A percentile compares a stretch with the other conserved stretches of the same genome.
phyloP scores from a whole-genome alignment of 2,329 filamentous ascomycete species.

The Calonectria fujianensis region DNA sequence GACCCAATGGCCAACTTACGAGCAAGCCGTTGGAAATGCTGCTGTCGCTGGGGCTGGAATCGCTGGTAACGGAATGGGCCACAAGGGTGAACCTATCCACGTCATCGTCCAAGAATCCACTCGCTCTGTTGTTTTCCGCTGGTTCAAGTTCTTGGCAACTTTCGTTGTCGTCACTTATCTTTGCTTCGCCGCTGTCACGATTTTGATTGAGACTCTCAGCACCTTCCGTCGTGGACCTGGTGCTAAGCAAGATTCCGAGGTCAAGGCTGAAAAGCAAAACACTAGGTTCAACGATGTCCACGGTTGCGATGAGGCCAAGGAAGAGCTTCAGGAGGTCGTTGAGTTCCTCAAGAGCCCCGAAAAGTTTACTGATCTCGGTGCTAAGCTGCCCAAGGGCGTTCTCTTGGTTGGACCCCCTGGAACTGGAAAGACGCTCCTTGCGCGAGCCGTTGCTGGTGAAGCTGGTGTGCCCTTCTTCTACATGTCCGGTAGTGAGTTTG shows the following conservation, averaged over 20 bases:
- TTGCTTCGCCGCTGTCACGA: constrained; percentile 84
- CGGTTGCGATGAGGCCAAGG: constrained; percentile 98
- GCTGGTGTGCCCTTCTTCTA: constrained; percentile 99
- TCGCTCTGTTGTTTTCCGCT: constrained; percentile 87
- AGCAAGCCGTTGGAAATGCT: constrained; percentile 57
- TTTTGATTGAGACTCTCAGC: constrained; percentile 88
- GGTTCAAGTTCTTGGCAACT: constrained; percentile 89
- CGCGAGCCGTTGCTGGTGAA: constrained; percentile 95
- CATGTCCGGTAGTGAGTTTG: constrained; percentile 99
- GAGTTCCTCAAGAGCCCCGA: constrained; percentile 97
- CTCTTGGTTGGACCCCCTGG: constrained; percentile 95
- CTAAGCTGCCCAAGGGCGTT: constrained; percentile 97
- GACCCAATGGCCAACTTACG: constrained; percentile 57
- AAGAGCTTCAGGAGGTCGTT: constrained; percentile 96
- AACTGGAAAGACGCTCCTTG: constrained; percentile 97
- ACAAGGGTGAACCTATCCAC: constrained; percentile 90
- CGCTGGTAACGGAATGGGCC: constrained; percentile 70
- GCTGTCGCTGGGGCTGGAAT: constrained; percentile 50
- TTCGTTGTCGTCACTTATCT: constrained; percentile 89
- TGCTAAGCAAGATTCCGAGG: constrained; percentile 85
- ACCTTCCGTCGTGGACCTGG: constrained; percentile 84
- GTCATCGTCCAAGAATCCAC: constrained; percentile 96
- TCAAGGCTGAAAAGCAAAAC: constrained; percentile 93
- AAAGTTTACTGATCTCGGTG: constrained; percentile 93
- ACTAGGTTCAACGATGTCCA: constrained; percentile 96